Evolutionary conservation across 768 basidiomycete species (phyloP).

Genomic region (Mycena leptocephala): DNA sequence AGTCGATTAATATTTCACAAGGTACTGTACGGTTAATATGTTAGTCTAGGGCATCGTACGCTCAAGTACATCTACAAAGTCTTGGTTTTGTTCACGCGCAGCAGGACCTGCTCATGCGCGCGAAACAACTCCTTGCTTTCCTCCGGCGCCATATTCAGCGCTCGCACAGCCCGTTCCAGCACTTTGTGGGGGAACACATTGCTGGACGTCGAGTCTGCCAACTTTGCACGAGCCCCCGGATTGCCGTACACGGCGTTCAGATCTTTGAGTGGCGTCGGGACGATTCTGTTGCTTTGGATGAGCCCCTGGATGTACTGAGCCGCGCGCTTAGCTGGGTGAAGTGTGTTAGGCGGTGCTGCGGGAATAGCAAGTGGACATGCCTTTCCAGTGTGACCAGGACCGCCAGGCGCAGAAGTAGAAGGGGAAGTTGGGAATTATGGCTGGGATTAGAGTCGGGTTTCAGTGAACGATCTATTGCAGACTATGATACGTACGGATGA

Average conservation of each 20-base stretch:
- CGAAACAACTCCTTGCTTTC: slow-evolving; percentile 36
- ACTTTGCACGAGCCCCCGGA: neutral
- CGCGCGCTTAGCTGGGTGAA: slow-evolving; percentile 20
- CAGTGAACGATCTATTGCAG: neutral
- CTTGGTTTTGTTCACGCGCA: slow-evolving; percentile 10
- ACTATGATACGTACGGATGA: slow-evolving; percentile 60
- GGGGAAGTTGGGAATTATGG: slow-evolving; percentile 70
- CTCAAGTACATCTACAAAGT: neutral
- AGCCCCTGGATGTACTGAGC: slow-evolving; percentile 26
- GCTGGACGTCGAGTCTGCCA: neutral
- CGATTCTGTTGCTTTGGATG: slow-evolving; percentile 24
- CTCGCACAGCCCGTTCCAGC: slow-evolving; percentile 3
- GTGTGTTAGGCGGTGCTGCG: neutral
- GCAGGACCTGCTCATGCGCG: slow-evolving; percentile 39
- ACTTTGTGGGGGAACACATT: neutral
- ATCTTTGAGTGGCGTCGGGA: slow-evolving; percentile 10
- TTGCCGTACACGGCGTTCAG: slow-evolving; percentile 20
- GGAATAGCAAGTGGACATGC: slow-evolving; percentile 37
- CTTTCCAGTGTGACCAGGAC: slow-evolving; percentile 70
- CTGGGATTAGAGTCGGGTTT: slow-evolving; percentile 41
- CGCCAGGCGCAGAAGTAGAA: slow-evolving; percentile 74
- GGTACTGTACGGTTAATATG: neutral
- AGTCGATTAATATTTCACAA: no score
- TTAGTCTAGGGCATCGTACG: neutral
- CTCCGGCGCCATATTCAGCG: slow-evolving; percentile 11